Evolutionary conservation across 257 asterid species (phyloP).

Genomic region (Leptodermis oblonga): DNA sequence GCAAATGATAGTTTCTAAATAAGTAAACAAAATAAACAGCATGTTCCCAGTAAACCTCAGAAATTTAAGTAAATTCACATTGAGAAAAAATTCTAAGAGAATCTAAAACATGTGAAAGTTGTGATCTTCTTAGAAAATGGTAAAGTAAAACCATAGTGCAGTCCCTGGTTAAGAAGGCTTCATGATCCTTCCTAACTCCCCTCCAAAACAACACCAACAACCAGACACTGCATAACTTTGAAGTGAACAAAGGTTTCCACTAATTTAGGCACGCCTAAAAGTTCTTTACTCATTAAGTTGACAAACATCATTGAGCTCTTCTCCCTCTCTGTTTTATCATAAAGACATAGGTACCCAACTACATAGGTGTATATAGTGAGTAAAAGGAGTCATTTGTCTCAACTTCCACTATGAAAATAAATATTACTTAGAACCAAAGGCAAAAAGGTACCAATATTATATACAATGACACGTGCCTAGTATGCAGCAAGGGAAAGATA

Average conservation of each 20-base stretch:
- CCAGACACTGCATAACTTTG: not conserved
- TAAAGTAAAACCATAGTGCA: not conserved
- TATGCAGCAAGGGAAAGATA: not conserved
- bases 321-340: not conserved
- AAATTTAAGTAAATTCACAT: not conserved
- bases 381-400: not conserved
- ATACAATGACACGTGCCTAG: not conserved
- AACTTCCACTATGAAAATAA: no score
- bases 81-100: not conserved
- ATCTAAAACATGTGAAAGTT: not conserved
- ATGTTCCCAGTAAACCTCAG: not conserved
- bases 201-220: not conserved
- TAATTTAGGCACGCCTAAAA: no score
- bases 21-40: not conserved
- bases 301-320: no score
- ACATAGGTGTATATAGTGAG: not conserved
- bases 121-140: not conserved
- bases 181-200: no score
- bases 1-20: slow-evolving; percentile 13
- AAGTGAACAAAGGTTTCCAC: no score
- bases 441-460: not conserved
- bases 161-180: no score
- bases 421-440: no score
- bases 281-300: no score
- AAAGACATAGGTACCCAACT: not conserved